Base-by-base conservation (phyloP, 306 rosid species). In the Quercus parvula region DNA sequence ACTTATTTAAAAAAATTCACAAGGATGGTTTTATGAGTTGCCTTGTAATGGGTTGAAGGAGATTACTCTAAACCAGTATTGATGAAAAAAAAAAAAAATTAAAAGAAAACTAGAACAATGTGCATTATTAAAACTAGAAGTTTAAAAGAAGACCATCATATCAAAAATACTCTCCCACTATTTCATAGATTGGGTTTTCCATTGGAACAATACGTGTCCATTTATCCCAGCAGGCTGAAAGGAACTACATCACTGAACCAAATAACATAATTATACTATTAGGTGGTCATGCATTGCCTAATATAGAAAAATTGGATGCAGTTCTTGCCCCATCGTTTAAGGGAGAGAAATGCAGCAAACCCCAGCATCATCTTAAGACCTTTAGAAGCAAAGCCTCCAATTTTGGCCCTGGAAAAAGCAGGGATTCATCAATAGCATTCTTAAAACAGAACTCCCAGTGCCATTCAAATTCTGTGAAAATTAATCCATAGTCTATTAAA, bases 341-440 rank as follows among this genome's bases (percentile, higher is more conserved):
- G 41, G 67, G 49, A 77, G 80, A 49, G 77, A 58, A 79, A 72
- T 57, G 49, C 61, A 30, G 81, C 55, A 72, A 76, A 71, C 54
- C 80, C 70, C 74, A 61, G 74, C 46, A 67, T 78, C 85, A 83
- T 78, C 85, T 77, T 25, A 51, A 55, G 81, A 74, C 87, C 85
- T 69, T 77, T 66, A 77, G 83, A 80, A 83, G 87, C 85, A 77
- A 83, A 80, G 85, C 87, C 85, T 78, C 90, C 85, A 81, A 84
- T 81, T 80, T 84, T 83, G 81, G 85, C 85, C 85, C 87, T 86
- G 85, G 82, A 73, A 86, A 86, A 83, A 49, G 81, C 72, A 83
- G 72, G 75, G 87, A 80, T 58, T 71, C 78, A 83, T 82, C 76
- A 86, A 80, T 82, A 85, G 61, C 58, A 75, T 31, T 81, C 71